Percentiles rank a stretch among this genome's conserved stretches.
Evolutionary conservation across 2,329 filamentous ascomycete species (phyloP).

Genomic region (Diaporthe sp.): DNA sequence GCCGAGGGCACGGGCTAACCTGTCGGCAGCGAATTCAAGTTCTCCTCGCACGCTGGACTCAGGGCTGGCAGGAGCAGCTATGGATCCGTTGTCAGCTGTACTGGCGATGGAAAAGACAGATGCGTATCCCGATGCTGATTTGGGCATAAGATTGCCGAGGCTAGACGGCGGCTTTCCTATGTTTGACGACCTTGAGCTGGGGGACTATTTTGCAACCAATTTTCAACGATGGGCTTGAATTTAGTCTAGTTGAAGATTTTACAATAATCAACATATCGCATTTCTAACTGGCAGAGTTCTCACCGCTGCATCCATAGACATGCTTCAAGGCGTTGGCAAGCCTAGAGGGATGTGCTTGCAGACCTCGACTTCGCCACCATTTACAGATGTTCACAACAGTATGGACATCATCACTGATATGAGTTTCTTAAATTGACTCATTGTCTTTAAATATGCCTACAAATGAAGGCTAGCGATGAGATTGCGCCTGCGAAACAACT

Average conservation of each 20-base stretch:
- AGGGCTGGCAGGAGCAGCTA: neutral
- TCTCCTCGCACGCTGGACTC: neutral
- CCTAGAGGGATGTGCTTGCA: too few relatives aligned
- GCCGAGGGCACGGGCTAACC: neutral
- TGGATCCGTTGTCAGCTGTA: neutral
- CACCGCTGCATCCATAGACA: too few relatives aligned
- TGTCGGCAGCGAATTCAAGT: neutral
- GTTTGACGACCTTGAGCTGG: neutral
- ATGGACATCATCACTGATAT: too few relatives aligned
- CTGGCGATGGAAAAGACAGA: neutral
- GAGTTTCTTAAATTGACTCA: too few relatives aligned
- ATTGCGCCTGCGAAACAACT: too few relatives aligned
- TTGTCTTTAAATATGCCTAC: too few relatives aligned
- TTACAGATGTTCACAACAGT: too few relatives aligned
- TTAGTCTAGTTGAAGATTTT: neutral
- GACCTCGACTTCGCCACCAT: too few relatives aligned
- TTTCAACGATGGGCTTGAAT: neutral
- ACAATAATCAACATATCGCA: neutral
- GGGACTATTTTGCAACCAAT: neutral
- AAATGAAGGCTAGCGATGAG: too few relatives aligned
- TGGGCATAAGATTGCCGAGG: neutral
- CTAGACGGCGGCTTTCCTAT: neutral
- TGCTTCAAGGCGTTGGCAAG: too few relatives aligned
- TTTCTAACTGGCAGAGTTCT: too few relatives aligned
- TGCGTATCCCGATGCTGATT: neutral